Percentiles rank a stretch among this genome's conserved stretches.
phyloP scores from a whole-genome alignment of 805 yeast genomes.

The Ogataea chonburiensis region DNA sequence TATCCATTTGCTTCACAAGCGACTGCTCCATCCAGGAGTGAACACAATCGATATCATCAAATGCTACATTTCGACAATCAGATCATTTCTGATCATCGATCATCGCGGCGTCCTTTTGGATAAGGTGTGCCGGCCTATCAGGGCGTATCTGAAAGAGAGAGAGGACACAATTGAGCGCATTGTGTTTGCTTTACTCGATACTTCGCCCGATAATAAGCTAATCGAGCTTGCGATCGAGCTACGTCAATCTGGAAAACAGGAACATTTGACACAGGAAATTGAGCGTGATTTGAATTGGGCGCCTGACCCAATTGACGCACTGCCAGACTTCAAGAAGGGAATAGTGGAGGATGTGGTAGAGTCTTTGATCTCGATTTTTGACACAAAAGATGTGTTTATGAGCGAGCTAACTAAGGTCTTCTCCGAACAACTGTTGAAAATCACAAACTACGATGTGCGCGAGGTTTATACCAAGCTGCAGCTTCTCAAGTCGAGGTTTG shows the following conservation, averaged over 20 bases:
- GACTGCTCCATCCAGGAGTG: constrained; percentile 75
- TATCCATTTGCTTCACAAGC: constrained; percentile 40
- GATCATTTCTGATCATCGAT: constrained; percentile 72
- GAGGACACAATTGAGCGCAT: constrained; percentile 69
- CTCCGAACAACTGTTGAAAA: constrained; percentile 52
- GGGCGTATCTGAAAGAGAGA: constrained; percentile 67
- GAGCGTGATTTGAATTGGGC: constrained; percentile 58
- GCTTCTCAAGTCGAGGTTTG: constrained; percentile 61
- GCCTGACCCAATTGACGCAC: constrained; percentile 88
- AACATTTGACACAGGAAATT: constrained; percentile 37
- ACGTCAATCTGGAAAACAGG: constrained; percentile 31
- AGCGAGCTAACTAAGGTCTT: constrained; percentile 62
- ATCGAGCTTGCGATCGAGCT: constrained; percentile 57
- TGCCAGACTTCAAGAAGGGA: constrained; percentile 73
- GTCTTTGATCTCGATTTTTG: constrained; percentile 69
- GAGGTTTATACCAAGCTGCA: constrained; percentile 45
- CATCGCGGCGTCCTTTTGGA: constrained; percentile 84
- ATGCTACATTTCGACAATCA: constrained; percentile 68
- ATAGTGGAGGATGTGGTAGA: constrained; percentile 67
- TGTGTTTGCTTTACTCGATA: constrained; percentile 67
- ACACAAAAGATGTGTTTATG: constrained; percentile 63
- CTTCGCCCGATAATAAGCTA: constrained; percentile 41
- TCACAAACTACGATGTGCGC: constrained; percentile 39
- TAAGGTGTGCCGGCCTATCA: constrained; percentile 71
- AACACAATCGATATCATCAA: constrained; percentile 71